These are phyloP conservation scores for Rhizopogon salebrosus DNA, from an alignment of 768 basidiomycete genomes.

Conservation along the genomic window DNA sequence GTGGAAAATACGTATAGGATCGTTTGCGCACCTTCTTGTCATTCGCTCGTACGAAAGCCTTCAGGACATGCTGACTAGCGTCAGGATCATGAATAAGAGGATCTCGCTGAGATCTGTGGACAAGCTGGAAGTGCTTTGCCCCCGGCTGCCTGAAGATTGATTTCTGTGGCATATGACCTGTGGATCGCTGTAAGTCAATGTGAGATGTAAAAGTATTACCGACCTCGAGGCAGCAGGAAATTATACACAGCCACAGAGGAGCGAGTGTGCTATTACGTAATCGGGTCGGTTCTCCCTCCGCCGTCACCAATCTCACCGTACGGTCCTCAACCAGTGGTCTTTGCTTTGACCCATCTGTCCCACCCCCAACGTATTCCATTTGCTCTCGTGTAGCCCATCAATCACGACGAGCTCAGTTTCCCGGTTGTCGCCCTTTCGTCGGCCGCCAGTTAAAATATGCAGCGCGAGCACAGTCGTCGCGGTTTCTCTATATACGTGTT, in stretches of 20 bases:
- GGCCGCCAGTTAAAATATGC: slow-evolving; percentile 37
- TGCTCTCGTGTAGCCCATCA: not conserved
- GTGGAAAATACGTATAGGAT: not conserved
- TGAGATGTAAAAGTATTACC: slow-evolving; percentile 2
- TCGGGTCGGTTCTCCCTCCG: slow-evolving; percentile 20
- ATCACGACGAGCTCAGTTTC: not conserved
- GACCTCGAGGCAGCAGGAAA: slow-evolving; percentile 1
- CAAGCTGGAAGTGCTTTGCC: slow-evolving; percentile 91
- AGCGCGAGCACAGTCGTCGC: slow-evolving; percentile 73
- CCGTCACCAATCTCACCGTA: slow-evolving; percentile 23
- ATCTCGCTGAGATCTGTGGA: slow-evolving; percentile 93
- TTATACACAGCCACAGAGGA: slow-evolving; percentile 8
- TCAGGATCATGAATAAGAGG: slow-evolving; percentile 93
- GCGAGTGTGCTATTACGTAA: slow-evolving; percentile 22
- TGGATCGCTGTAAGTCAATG: not conserved
- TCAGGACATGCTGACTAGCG: slow-evolving; percentile 85
- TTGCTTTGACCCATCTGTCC: slow-evolving; percentile 2
- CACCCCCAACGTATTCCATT: not conserved
- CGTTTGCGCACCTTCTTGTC: slow-evolving; percentile 47
- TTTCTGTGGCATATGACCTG: slow-evolving; percentile 70
- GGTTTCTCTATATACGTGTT: slow-evolving; percentile 86
- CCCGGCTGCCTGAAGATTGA: slow-evolving; percentile 90
- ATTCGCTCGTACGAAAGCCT: slow-evolving; percentile 72
- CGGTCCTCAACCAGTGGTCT: slow-evolving; percentile 9
- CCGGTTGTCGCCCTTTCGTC: slow-evolving; percentile 1